phyloP scores from a whole-genome alignment of 176 grass and related monocot genomes.

The Canna indica region DNA sequence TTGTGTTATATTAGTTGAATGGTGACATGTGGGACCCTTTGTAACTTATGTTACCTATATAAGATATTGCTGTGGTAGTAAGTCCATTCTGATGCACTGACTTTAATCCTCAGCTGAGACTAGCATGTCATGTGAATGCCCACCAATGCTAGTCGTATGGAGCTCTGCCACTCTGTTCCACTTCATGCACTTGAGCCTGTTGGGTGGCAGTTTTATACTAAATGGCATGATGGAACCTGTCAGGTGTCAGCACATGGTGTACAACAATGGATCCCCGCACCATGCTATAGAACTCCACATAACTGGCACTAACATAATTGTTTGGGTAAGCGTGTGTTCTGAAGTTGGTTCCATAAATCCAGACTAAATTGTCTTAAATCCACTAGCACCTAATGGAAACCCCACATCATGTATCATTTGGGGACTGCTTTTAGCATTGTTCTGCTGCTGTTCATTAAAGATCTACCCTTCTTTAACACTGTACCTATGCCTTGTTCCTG shows the following conservation, averaged over 20 bases:
- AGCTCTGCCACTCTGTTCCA: no score
- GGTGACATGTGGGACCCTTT: neutral
- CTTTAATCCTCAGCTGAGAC: no score
- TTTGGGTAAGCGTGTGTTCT: neutral
- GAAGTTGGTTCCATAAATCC: neutral
- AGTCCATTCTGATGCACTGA: no score
- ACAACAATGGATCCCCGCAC: neutral
- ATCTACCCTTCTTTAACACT: neutral
- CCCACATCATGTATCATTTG: neutral
- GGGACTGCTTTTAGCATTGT: neutral
- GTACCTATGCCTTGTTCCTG: neutral
- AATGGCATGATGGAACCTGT: no score
- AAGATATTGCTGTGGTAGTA: no score
- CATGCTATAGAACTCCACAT: neutral
- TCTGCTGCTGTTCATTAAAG: neutral
- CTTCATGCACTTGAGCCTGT: no score
- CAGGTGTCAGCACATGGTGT: no score
- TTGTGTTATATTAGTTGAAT: neutral
- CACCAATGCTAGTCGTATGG: no score
- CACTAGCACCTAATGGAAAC: neutral
- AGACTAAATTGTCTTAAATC: neutral
- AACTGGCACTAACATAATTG: neutral
- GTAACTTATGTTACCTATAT: no score
- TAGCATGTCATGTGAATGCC: no score
- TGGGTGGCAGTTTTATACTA: no score